Percentiles rank a stretch among this genome's conserved stretches.
Conservation (phyloP, 352 stramenopile species). For the Peronosclerospora sorghi region DNA sequence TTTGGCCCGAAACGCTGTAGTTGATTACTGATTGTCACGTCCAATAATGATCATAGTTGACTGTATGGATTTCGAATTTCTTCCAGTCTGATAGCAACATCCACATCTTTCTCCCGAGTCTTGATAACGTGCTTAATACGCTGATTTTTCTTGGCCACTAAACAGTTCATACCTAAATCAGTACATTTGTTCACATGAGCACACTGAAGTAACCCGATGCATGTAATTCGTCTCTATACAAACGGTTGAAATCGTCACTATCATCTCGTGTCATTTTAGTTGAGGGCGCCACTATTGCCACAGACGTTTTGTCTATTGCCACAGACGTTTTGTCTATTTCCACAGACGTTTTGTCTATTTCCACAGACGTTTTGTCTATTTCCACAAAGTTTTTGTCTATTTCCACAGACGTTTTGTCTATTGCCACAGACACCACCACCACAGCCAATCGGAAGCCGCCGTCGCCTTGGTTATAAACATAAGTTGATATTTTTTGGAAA, state of each 20-base stretch:
- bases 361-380: no score
- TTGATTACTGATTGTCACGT: slow-evolving; percentile 81
- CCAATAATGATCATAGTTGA: slow-evolving; percentile 86
- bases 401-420: no score
- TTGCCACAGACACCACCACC: no score
- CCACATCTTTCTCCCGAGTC: neutral
- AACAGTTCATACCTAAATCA: slow-evolving; percentile 23
- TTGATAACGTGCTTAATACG: neutral
- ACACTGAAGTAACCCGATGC: neutral
- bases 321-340: no score
- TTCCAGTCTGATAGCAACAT: slow-evolving; percentile 1
- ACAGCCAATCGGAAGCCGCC: no score
- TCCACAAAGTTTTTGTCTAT: no score
- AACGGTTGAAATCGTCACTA: slow-evolving; percentile 24
- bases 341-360: no score
- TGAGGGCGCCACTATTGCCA: no score
- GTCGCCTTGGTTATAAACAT: no score
- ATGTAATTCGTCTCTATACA: slow-evolving; percentile 7
- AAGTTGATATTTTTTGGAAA: no score
- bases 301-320: no score
- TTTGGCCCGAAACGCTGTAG: slow-evolving; percentile 40
- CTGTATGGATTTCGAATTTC: neutral
- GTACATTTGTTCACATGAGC: neutral
- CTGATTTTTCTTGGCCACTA: slow-evolving; percentile 11
- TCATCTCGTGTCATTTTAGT: slow-evolving; percentile 2